Conservation (phyloP, 495 filamentous ascomycete genomes). For the Aspergillus sparsus region DNA sequence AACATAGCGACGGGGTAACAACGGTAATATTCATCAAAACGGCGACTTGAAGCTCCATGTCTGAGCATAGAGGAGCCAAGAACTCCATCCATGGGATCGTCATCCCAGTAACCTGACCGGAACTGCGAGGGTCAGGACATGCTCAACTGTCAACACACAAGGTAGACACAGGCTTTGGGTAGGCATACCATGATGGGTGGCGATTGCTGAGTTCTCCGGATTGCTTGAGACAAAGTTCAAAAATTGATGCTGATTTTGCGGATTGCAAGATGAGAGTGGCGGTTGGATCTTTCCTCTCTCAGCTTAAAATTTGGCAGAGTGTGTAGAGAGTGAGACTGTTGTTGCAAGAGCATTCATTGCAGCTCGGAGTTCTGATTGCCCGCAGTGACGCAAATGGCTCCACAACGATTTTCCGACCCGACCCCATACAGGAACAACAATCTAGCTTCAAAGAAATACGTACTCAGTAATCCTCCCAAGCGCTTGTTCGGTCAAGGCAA, state of each 20-base stretch:
- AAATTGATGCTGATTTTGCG: background rate
- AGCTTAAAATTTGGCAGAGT: background rate
- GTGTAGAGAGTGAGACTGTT: conserved; percentile 5
- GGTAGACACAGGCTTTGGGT: background rate
- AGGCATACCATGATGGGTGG: conserved; percentile 32
- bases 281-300: background rate
- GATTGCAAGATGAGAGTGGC: background rate
- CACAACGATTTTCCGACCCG: conserved; percentile 51
- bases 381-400: conserved; percentile 48
- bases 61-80: conserved; percentile 45
- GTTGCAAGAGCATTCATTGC: conserved; percentile 3
- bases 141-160: background rate
- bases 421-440: conserved; percentile 32
- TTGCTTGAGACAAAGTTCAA: background rate
- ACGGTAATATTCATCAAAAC: conserved; percentile 97
- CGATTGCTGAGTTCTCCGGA: conserved; percentile 1
- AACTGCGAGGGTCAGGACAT: conserved; percentile 44
- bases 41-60: conserved; percentile 49
- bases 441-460: background rate
- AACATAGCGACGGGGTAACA: conserved; percentile 95
- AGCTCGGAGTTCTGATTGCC: conserved; percentile 23
- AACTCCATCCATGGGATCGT: conserved; percentile 57
- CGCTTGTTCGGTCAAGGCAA: background rate
- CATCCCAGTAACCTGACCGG: conserved; percentile 55
- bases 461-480: background rate